Percentiles rank a stretch among this genome's conserved stretches.
phyloP scores from a whole-genome alignment of 1,139 yeast species.

The Debaryomycetaceae sp. region DNA sequence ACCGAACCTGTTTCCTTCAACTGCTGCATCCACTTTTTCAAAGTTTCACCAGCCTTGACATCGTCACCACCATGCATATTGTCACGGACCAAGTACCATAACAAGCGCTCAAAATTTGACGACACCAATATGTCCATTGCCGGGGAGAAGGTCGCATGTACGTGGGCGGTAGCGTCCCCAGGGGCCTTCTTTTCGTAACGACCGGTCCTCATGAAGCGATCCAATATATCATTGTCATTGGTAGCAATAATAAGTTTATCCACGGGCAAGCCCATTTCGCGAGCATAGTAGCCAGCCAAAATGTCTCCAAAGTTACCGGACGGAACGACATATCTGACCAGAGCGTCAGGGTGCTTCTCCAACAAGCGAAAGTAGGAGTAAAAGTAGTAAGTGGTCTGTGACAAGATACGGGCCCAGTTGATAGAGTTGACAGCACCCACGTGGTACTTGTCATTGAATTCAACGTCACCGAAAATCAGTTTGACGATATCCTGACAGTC shows the following conservation, averaged over 20 bases:
- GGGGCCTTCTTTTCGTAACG: conserved; percentile 57
- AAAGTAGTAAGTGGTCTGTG: conserved; percentile 95
- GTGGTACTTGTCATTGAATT: conserved; percentile 80
- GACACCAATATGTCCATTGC: conserved; percentile 98
- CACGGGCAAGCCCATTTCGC: conserved; percentile 89
- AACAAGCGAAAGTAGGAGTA: conserved; percentile 74
- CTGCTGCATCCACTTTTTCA: conserved; percentile 68
- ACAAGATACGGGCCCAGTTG: conserved; percentile 97
- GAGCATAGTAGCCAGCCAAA: conserved; percentile 91
- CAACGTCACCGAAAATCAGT: conserved; percentile 79
- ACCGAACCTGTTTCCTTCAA: conserved; percentile 72
- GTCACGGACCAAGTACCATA: conserved; percentile 87
- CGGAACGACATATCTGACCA: conserved; percentile 84
- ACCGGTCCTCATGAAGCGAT: conserved; percentile 83
- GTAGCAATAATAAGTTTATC: conserved; percentile 87
- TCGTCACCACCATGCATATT: conserved; percentile 44
- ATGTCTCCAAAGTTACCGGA: conserved; percentile 98
- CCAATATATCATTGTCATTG: conserved; percentile 86
- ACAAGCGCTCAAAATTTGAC: conserved; percentile 87
- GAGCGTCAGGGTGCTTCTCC: conserved; percentile 26
- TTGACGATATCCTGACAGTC: conserved; percentile 97
- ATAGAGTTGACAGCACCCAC: conserved; percentile 97
- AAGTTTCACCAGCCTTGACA: conserved; percentile 61
- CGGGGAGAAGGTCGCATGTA: conserved; percentile 86
- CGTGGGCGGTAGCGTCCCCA: conserved; percentile 33